A percentile compares a stretch with the other conserved stretches of the same genome.
Evolutionary conservation across 352 stramenopile genomes (phyloP).

Genomic region (Globisporangium acanthophoron): DNA sequence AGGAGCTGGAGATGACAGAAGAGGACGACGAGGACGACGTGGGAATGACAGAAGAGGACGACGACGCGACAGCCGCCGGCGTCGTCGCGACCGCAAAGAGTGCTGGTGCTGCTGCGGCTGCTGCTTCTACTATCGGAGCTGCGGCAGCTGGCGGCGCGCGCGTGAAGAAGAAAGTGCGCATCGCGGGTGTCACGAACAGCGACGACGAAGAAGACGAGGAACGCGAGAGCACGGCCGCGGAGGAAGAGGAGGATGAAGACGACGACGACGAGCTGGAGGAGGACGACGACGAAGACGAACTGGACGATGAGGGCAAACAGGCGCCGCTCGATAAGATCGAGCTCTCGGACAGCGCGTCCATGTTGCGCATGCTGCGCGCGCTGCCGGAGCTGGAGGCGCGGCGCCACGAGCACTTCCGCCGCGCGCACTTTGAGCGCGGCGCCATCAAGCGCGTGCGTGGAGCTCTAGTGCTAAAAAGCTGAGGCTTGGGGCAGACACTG

Average conservation of each 20-base stretch:
- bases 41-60: constrained; percentile 45
- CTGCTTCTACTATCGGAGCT: background rate
- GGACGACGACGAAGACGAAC: constrained; percentile 24
- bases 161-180: constrained; percentile 22
- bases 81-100: background rate
- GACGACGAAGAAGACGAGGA: constrained; percentile 25
- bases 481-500: background rate
- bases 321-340: constrained; percentile 34
- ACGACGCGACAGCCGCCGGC: constrained; percentile 20
- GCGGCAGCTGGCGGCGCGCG: background rate
- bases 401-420: constrained; percentile 78
- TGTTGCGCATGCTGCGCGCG: constrained; percentile 69
- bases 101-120: background rate
- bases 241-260: constrained; percentile 13
- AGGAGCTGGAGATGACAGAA: constrained; percentile 37
- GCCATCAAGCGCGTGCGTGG: constrained; percentile 66
- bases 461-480: background rate
- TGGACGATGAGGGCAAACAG: constrained; percentile 30
- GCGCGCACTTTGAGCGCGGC: constrained; percentile 78
- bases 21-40: constrained; percentile 16
- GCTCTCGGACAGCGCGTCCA: constrained; percentile 53
- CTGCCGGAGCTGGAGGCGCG: constrained; percentile 56
- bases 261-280: constrained; percentile 42
- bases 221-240: constrained; percentile 6
- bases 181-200: constrained; percentile 14